These are phyloP conservation scores for Macrophomina tecta DNA, from an alignment of 2,329 filamentous ascomycete species.

Conservation along the genomic window DNA sequence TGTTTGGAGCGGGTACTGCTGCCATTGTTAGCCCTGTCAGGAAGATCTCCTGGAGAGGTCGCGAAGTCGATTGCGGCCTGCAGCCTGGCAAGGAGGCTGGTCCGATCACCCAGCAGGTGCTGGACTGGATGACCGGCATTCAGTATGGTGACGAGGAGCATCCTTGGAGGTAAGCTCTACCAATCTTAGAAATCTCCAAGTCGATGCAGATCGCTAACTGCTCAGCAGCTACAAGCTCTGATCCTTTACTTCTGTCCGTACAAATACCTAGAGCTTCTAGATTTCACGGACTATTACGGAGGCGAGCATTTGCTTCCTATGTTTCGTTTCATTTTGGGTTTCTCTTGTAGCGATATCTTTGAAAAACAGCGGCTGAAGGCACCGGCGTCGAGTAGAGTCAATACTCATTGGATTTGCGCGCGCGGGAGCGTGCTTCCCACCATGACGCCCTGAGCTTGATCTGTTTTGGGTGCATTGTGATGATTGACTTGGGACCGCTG, in stretches of 20 bases:
- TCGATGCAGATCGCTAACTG: not conserved
- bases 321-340: not conserved
- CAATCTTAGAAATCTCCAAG: not conserved
- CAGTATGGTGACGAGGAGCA: constrained; percentile 95
- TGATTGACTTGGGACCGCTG: too few species aligned
- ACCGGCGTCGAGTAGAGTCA: constrained; percentile 24
- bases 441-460: not conserved
- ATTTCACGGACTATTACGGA: constrained; percentile 14
- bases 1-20: constrained; percentile 92
- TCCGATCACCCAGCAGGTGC: constrained; percentile 83
- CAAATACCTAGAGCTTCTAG: constrained; percentile 18
- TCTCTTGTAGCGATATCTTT: not conserved
- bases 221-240: constrained; percentile 20
- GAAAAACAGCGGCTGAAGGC: constrained; percentile 3
- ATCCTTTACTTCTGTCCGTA: not conserved
- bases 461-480: not conserved
- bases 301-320: not conserved
- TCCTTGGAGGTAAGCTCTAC: constrained; percentile 75
- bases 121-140: constrained; percentile 94
- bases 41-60: constrained; percentile 85
- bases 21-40: constrained; percentile 92
- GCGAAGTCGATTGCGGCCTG: constrained; percentile 82
- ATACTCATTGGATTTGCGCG: constrained; percentile 8
- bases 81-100: constrained; percentile 84
- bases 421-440: constrained; percentile 20